These are phyloP conservation scores for Penicillium expansum DNA, from an alignment of 2,329 filamentous ascomycete genomes.

Conservation along the genomic window DNA sequence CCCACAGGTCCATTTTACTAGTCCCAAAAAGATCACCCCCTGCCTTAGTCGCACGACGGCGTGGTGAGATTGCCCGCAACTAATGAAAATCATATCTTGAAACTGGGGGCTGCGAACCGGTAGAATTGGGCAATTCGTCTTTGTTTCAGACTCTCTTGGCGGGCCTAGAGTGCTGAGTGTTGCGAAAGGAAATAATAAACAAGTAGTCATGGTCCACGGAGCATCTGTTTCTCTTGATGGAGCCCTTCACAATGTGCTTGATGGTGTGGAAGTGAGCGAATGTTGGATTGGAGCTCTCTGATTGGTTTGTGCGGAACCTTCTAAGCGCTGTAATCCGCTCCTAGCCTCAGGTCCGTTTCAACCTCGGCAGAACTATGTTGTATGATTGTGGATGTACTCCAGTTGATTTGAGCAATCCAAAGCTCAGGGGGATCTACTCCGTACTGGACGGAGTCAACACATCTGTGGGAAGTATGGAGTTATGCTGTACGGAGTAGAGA, in stretches of 20 bases:
- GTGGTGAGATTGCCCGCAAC: neutral
- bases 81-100: constrained; percentile 9
- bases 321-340: constrained; percentile 4
- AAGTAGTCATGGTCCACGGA: constrained; percentile 10
- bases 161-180: neutral
- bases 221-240: constrained; percentile 3
- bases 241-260: neutral
- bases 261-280: neutral
- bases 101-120: constrained; percentile 13
- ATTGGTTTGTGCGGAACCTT: constrained; percentile 1
- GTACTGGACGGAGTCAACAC: neutral
- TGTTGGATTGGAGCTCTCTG: neutral
- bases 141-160: constrained; percentile 1
- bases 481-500: too few species aligned
- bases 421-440: neutral
- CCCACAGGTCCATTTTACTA: constrained; percentile 3
- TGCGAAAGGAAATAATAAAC: neutral
- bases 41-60: constrained; percentile 17
- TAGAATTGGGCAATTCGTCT: neutral
- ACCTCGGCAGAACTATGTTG: neutral
- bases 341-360: neutral
- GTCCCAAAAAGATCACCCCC: constrained; percentile 14
- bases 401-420: neutral
- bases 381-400: neutral
- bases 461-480: neutral